Conservation (phyloP, 108 stramenopile genomes). For the Cylindrotheca closterium region DNA sequence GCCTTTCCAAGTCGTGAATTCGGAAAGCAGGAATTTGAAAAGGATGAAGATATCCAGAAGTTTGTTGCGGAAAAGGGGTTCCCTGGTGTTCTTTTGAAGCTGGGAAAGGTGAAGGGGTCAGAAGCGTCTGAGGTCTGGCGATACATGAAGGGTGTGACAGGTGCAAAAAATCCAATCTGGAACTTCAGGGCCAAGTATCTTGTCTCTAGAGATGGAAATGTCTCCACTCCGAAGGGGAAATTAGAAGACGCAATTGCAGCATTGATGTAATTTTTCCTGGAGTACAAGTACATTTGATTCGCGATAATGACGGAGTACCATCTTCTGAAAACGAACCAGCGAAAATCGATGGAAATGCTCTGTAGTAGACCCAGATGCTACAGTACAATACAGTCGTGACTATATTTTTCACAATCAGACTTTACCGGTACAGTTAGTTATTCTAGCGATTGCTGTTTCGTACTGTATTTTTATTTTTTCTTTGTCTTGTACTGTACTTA, state of each 20-base stretch:
- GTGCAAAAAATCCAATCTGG: conserved; percentile 38
- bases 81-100: conserved; percentile 43
- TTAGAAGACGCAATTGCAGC: conserved; percentile 8
- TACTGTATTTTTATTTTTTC: too few species aligned
- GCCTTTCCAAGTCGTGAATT: conserved; percentile 42
- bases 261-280: conserved; percentile 2
- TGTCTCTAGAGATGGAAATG: conserved; percentile 30
- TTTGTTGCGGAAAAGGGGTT: conserved; percentile 35
- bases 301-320: neutral
- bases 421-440: too few species aligned
- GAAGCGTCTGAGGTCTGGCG: conserved; percentile 38
- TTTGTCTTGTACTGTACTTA: too few species aligned
- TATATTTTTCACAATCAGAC: too few species aligned
- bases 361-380: too few species aligned
- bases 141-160: conserved; percentile 23
- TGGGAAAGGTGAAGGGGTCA: conserved; percentile 34
- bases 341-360: too few species aligned
- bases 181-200: conserved; percentile 41
- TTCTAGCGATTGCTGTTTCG: too few species aligned
- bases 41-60: conserved; percentile 26
- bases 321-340: neutral
- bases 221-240: neutral
- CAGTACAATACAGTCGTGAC: too few species aligned
- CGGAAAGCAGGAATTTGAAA: conserved; percentile 37
- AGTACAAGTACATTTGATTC: neutral